Conservation (phyloP, 805 yeast genomes). For the Metschnikowia santaceciliae region DNA sequence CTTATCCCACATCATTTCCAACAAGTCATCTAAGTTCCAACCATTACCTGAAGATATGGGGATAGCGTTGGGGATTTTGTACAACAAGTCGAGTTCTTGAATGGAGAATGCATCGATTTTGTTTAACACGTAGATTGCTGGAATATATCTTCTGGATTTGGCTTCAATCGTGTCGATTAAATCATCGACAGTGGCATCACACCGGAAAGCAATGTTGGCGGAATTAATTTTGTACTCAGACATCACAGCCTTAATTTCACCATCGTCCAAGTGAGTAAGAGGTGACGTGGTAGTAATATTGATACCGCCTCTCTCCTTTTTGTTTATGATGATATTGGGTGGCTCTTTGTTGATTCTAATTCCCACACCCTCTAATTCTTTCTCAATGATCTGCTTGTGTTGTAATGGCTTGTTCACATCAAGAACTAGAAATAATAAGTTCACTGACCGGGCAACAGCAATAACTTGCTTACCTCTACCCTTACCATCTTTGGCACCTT, state of each 20-base stretch:
- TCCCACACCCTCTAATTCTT: conserved; percentile 96
- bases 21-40: conserved; percentile 94
- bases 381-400: conserved; percentile 90
- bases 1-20: conserved; percentile 94
- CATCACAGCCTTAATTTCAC: conserved; percentile 95
- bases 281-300: conserved; percentile 92
- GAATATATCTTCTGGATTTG: conserved; percentile 86
- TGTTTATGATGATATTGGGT: conserved; percentile 87
- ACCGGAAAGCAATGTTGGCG: conserved; percentile 93
- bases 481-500: conserved; percentile 88
- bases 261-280: conserved; percentile 83
- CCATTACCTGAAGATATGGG: conserved; percentile 95
- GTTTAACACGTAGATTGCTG: conserved; percentile 91
- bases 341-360: conserved; percentile 88
- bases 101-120: conserved; percentile 93
- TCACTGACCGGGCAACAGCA: conserved; percentile 98
- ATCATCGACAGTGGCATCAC: conserved; percentile 98
- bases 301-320: conserved; percentile 94
- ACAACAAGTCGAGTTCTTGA: conserved; percentile 85
- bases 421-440: conserved; percentile 84
- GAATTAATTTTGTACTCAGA: conserved; percentile 90
- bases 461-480: conserved; percentile 96
- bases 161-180: conserved; percentile 91
- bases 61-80: conserved; percentile 93
- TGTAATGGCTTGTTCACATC: conserved; percentile 96